These are phyloP conservation scores for Stylosanthes scabra DNA, from an alignment of 331 rosid genomes.

Conservation along the genomic window DNA sequence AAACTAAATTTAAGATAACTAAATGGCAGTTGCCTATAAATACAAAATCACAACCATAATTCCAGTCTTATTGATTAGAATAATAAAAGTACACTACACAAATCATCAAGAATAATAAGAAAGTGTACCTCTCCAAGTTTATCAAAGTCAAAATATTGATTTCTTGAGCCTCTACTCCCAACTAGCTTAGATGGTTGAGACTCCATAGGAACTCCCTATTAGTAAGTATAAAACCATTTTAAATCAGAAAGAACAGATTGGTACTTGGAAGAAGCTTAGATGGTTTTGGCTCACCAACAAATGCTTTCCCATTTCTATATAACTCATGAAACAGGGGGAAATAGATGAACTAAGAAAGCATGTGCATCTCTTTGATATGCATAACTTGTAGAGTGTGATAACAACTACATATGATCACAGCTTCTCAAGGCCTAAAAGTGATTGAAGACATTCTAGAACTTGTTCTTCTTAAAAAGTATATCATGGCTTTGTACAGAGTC, in stretches of 20 bases:
- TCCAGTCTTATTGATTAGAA: background rate
- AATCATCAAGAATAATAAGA: constrained; percentile 18
- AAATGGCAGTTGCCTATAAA: constrained; percentile 71
- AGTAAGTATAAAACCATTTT: constrained; percentile 11
- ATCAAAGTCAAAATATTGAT: constrained; percentile 86
- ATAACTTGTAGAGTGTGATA: too few relatives aligned
- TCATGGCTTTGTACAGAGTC: too few relatives aligned
- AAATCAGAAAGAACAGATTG: constrained; percentile 18
- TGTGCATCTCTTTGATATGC: too few relatives aligned
- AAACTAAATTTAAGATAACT: background rate
- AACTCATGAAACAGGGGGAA: too few relatives aligned
- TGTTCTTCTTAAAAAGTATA: too few relatives aligned
- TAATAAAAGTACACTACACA: background rate
- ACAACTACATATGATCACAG: too few relatives aligned
- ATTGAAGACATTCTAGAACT: too few relatives aligned
- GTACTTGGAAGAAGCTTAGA: too few relatives aligned
- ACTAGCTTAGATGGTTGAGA: constrained; percentile 93
- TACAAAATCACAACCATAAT: constrained; percentile 16
- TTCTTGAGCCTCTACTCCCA: constrained; percentile 80
- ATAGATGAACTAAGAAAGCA: too few relatives aligned
- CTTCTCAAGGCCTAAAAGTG: too few relatives aligned
- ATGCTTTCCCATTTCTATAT: too few relatives aligned
- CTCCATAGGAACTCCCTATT: constrained; percentile 77
- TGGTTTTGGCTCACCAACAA: too few relatives aligned
- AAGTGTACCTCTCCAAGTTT: constrained; percentile 79